A percentile compares a stretch with the other conserved stretches of the same genome.
phyloP scores from a whole-genome alignment of 345 rosid species.

The Brassica cretica region DNA sequence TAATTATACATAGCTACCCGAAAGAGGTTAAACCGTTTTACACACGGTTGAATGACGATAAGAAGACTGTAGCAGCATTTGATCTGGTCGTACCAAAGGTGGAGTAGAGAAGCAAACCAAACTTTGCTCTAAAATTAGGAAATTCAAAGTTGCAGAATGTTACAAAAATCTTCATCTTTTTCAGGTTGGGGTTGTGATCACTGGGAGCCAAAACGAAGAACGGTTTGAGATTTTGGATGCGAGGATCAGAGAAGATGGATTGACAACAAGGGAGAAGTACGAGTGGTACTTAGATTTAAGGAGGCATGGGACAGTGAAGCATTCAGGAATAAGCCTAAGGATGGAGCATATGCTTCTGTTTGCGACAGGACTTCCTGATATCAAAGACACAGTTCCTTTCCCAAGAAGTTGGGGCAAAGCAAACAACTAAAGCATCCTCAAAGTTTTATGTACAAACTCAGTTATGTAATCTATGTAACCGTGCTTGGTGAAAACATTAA shows the following conservation, averaged over 20 bases:
- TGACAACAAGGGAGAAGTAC: slow-evolving; percentile 49
- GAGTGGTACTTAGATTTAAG: slow-evolving; percentile 88
- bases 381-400: slow-evolving; percentile 82
- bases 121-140: neutral
- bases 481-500: neutral
- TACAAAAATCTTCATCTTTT: slow-evolving; percentile 23
- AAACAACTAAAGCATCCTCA: slow-evolving; percentile 39
- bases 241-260: slow-evolving; percentile 61
- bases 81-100: slow-evolving; percentile 89
- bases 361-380: slow-evolving; percentile 66
- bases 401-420: slow-evolving; percentile 62
- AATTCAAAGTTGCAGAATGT: neutral
- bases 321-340: slow-evolving; percentile 69
- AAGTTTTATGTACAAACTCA: slow-evolving; percentile 7
- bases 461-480: slow-evolving; percentile 13
- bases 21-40: slow-evolving; percentile 68
- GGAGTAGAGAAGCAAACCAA: slow-evolving; percentile 21
- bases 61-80: slow-evolving; percentile 83
- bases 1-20: slow-evolving; percentile 64
- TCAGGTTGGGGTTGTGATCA: slow-evolving; percentile 69
- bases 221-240: slow-evolving; percentile 48
- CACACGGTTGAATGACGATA: slow-evolving; percentile 66
- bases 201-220: slow-evolving; percentile 88
- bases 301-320: slow-evolving; percentile 74
- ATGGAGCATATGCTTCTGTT: slow-evolving; percentile 77